These are phyloP conservation scores for Podila verticillata DNA, from an alignment of 192 early-diverging fungal genomes.

Conservation along the genomic window DNA sequence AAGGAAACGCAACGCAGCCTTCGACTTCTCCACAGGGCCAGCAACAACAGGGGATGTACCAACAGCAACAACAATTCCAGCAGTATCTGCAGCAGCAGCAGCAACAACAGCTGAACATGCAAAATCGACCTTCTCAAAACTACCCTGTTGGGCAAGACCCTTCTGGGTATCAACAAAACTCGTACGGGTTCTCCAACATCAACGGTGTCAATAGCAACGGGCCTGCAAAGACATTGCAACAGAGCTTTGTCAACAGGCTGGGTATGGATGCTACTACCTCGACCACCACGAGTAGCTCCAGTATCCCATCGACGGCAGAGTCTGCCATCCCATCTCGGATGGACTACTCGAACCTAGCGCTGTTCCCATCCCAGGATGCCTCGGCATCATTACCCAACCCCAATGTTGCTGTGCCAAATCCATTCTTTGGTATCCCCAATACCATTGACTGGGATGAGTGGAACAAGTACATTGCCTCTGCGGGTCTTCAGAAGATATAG, in stretches of 20 bases:
- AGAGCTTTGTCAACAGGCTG: background rate
- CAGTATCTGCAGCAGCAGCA: slow-evolving; percentile 8
- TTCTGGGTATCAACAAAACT: background rate
- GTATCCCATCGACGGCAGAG: background rate
- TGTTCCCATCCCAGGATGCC: background rate
- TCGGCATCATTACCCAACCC: background rate
- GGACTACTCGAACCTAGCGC: background rate
- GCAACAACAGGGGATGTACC: slow-evolving; percentile 6
- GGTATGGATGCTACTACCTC: too few relatives aligned
- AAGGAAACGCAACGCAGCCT: slow-evolving; percentile 5
- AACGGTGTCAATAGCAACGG: background rate
- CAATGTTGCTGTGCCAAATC: slow-evolving; percentile 32
- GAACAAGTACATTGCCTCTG: slow-evolving; percentile 39
- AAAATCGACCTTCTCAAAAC: background rate
- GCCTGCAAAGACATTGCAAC: background rate
- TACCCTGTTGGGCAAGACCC: background rate
- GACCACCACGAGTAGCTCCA: background rate
- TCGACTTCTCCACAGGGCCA: background rate
- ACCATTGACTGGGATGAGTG: slow-evolving; percentile 54
- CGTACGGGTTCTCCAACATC: background rate
- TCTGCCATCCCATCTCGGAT: background rate
- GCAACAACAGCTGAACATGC: background rate
- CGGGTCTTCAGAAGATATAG: slow-evolving; percentile 36
- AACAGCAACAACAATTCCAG: slow-evolving; percentile 4
- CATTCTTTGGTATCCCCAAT: slow-evolving; percentile 46